Conservation (phyloP, 2,329 filamentous ascomycete species). For the Phaeophleospora eucalypticola region DNA sequence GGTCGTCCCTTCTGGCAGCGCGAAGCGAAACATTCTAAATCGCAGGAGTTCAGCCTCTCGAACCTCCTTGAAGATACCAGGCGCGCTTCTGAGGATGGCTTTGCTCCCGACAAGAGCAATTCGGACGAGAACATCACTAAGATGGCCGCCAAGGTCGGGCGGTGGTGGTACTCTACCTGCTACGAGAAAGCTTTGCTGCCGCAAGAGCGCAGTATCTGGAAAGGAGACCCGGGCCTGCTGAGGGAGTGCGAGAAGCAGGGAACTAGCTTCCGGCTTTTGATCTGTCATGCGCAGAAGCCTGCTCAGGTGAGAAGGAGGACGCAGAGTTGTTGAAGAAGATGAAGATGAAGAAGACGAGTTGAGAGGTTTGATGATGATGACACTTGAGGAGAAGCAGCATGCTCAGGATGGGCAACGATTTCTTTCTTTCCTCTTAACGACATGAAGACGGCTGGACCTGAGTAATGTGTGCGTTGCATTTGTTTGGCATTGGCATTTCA, state of each 20-base stretch:
- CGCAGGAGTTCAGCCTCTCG: conserved; percentile 23
- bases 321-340: conserved; percentile 43
- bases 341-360: not conserved
- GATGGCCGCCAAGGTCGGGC: conserved; percentile 84
- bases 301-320: conserved; percentile 44
- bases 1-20: conserved; percentile 10
- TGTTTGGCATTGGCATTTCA: not conserved
- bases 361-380: not conserved
- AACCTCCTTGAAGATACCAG: conserved; percentile 45
- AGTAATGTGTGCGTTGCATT: conserved; percentile 1
- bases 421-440: not conserved
- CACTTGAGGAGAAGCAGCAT: not conserved
- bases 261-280: conserved; percentile 83
- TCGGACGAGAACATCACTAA: conserved; percentile 87
- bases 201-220: conserved; percentile 66
- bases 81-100: conserved; percentile 35
- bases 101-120: conserved; percentile 38
- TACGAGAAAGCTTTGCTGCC: conserved; percentile 61
- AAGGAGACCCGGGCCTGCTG: conserved; percentile 64
- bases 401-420: not conserved
- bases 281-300: conserved; percentile 86
- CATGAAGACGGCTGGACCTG: conserved; percentile 10
- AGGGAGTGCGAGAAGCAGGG: conserved; percentile 81
- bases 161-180: conserved; percentile 95
- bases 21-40: conserved; percentile 3